Evolutionary conservation across 2,329 filamentous ascomycete genomes (phyloP).

Genomic region (Ramularia collo-cygni): DNA sequence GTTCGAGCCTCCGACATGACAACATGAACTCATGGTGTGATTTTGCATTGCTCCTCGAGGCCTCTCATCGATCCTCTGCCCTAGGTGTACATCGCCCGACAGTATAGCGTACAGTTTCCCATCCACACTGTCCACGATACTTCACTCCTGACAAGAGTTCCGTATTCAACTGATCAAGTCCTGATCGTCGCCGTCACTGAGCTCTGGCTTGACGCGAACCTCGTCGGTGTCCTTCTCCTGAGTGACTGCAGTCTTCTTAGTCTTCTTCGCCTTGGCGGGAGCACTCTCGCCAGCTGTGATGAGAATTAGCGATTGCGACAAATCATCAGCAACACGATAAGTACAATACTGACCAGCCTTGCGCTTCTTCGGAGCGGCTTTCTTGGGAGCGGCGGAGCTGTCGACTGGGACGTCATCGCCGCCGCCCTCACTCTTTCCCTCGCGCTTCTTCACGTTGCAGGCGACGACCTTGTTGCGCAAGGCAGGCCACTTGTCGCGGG

Average conservation of each 20-base stretch:
- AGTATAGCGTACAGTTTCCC: too few relatives aligned
- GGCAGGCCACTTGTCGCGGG: slow-evolving; percentile 17
- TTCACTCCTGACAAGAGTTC: too few relatives aligned
- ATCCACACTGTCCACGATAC: too few relatives aligned
- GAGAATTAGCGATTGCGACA: too few relatives aligned
- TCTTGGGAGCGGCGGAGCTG: slow-evolving; percentile 1
- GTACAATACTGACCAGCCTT: slow-evolving; percentile 8
- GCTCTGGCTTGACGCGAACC: slow-evolving; percentile 3
- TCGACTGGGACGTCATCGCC: neutral
- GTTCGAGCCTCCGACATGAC: too few relatives aligned
- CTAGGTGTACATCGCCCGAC: too few relatives aligned
- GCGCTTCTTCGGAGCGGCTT: slow-evolving; percentile 8
- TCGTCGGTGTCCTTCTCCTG: slow-evolving; percentile 2
- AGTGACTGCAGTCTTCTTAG: neutral
- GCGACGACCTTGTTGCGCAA: slow-evolving; percentile 16
- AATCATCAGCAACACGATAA: too few relatives aligned
- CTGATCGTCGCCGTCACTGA: slow-evolving; percentile 1
- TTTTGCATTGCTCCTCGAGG: too few relatives aligned
- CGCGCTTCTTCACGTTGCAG: slow-evolving; percentile 3
- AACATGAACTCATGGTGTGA: too few relatives aligned
- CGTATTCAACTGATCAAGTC: too few relatives aligned
- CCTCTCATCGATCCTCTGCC: too few relatives aligned
- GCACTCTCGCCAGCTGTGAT: neutral
- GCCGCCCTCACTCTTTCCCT: too few relatives aligned
- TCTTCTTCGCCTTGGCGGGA: slow-evolving; percentile 8